Evolutionary conservation across 2,329 filamentous ascomycete species (phyloP).

Genomic region (Fusarium hainanense): DNA sequence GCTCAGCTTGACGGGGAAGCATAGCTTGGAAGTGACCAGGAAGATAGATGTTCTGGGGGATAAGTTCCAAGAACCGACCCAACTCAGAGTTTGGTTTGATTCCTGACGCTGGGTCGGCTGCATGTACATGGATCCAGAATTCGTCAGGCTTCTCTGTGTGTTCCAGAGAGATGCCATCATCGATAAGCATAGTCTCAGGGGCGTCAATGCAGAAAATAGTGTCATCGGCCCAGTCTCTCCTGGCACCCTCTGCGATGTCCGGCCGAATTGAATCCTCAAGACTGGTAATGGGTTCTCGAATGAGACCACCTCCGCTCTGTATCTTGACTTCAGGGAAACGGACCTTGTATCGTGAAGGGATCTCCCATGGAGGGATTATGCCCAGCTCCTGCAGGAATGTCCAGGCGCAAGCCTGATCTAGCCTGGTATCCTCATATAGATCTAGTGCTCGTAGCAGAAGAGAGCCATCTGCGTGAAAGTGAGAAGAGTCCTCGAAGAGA

Average conservation of each 20-base stretch:
- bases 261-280: conserved; percentile 51
- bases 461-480: conserved; percentile 71
- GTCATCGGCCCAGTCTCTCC: conserved; percentile 68
- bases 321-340: conserved; percentile 63
- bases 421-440: conserved; percentile 64
- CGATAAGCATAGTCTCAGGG: conserved; percentile 74
- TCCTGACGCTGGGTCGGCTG: conserved; percentile 81
- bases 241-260: conserved; percentile 61
- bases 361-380: conserved; percentile 76
- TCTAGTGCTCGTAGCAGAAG: conserved; percentile 70
- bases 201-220: conserved; percentile 80
- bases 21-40: conserved; percentile 68
- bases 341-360: conserved; percentile 70
- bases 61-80: conserved; percentile 69
- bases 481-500: conserved; percentile 63
- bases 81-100: conserved; percentile 69
- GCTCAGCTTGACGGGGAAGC: conserved; percentile 58
- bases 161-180: conserved; percentile 82
- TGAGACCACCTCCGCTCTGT: conserved; percentile 56
- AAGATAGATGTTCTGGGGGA: conserved; percentile 70
- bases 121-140: conserved; percentile 82
- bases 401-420: conserved; percentile 62
- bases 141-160: conserved; percentile 62
- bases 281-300: conserved; percentile 49
- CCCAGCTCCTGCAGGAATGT: conserved; percentile 82